Evolutionary conservation across 1,284 basidiomycete species (phyloP).

Genomic region (Phylloporus sp.): DNA sequence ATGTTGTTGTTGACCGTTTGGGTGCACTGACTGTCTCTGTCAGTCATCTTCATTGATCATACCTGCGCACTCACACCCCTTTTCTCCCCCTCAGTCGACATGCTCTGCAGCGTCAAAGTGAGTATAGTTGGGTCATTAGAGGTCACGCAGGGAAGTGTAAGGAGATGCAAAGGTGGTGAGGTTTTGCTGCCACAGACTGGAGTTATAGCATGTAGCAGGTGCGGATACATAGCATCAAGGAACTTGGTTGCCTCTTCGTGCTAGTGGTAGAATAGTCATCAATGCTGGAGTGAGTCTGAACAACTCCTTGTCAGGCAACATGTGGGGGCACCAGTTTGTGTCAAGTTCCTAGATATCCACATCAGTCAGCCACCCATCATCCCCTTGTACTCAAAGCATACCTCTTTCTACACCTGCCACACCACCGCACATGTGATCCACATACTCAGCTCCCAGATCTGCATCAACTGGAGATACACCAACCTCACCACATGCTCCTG

Average conservation of each 20-base stretch:
- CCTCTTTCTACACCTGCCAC: constrained; percentile 65
- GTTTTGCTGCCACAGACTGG: not conserved
- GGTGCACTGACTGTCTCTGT: no score
- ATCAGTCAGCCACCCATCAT: no score
- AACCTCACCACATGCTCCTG: constrained; percentile 62
- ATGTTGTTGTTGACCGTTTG: no score
- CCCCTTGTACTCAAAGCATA: no score
- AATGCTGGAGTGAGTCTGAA: constrained; percentile 38
- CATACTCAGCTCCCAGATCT: constrained; percentile 73
- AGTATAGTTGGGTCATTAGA: constrained; percentile 46
- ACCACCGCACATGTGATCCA: constrained; percentile 65
- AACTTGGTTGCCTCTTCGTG: constrained; percentile 51
- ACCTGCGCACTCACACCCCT: no score
- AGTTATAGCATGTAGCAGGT: constrained; percentile 35
- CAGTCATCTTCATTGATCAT: no score
- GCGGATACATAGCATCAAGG: constrained; percentile 49
- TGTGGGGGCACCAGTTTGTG: constrained; percentile 48
- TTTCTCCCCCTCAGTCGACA: no score
- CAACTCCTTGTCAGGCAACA: constrained; percentile 53
- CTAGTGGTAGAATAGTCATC: constrained; percentile 39
- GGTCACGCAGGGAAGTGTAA: constrained; percentile 51
- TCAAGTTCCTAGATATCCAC: constrained; percentile 55
- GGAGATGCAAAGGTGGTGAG: constrained; percentile 37
- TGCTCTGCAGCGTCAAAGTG: no score
- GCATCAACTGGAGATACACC: constrained; percentile 64